These are phyloP conservation scores for Diaporthe helianthi DNA, from an alignment of 2,329 filamentous ascomycete genomes.

Conservation along the genomic window DNA sequence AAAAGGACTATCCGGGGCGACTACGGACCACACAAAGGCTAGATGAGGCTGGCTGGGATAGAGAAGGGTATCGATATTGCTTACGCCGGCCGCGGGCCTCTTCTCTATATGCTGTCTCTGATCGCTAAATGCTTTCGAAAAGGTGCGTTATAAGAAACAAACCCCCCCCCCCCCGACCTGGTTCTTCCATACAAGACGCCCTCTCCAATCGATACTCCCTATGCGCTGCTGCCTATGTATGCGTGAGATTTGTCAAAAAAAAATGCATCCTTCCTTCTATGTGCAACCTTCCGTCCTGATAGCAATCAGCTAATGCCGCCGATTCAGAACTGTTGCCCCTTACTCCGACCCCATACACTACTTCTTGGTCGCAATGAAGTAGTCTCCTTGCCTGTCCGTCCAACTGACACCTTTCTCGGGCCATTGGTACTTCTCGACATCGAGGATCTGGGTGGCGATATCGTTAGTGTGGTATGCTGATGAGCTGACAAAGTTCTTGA, in stretches of 20 bases:
- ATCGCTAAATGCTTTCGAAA: constrained; percentile 35
- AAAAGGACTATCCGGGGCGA: not conserved
- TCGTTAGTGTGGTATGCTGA: constrained; percentile 75
- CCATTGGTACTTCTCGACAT: constrained; percentile 66
- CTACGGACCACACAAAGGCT: not conserved
- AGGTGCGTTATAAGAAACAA: constrained; percentile 28
- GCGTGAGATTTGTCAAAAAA: constrained; percentile 29
- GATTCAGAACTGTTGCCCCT: not conserved
- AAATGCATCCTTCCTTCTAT: not conserved
- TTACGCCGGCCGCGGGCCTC: constrained; percentile 29
- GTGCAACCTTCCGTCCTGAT: constrained; percentile 1
- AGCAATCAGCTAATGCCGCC: not conserved
- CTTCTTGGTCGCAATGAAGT: constrained; percentile 88
- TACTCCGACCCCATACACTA: constrained; percentile 37
- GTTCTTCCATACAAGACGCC: constrained; percentile 10
- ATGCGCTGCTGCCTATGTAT: constrained; percentile 25
- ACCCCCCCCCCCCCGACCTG: not conserved
- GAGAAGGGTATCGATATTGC: constrained; percentile 34
- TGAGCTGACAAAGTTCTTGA: constrained; percentile 90
- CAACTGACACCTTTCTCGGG: constrained; percentile 85
- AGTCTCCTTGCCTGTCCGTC: constrained; percentile 83
- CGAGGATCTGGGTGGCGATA: constrained; percentile 80
- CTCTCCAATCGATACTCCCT: constrained; percentile 7
- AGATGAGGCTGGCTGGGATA: not conserved
- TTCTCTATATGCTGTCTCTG: constrained; percentile 38